Conservation (phyloP, 768 basidiomycete species). For the Tylopilus felleus region DNA sequence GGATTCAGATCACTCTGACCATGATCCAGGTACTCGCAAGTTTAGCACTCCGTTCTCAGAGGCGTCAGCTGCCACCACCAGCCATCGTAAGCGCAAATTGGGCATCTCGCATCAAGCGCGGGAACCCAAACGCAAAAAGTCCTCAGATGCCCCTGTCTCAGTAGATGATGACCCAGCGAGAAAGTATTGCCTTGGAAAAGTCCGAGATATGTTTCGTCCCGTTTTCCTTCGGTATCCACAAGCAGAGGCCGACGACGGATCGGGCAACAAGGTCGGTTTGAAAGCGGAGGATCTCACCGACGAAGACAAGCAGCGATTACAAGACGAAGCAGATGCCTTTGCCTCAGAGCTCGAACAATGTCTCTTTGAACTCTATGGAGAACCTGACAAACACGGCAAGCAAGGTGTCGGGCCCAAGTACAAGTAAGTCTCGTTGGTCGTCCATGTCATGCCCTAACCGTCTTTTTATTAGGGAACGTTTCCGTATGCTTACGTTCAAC, state of each 20-base stretch:
- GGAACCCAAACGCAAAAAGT: constrained; percentile 47
- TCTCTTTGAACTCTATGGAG: constrained; percentile 72
- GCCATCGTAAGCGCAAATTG: constrained; percentile 54
- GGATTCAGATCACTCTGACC: constrained; percentile 44
- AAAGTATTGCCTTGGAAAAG: constrained; percentile 76
- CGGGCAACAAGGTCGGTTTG: constrained; percentile 37
- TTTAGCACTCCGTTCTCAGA: constrained; percentile 17
- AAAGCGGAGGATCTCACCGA: constrained; percentile 53
- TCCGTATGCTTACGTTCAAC: constrained; percentile 88
- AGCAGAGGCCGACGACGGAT: constrained; percentile 36
- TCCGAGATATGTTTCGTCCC: constrained; percentile 66
- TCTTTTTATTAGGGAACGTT: constrained; percentile 64
- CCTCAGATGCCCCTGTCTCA: constrained; percentile 36
- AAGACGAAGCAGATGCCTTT: constrained; percentile 59
- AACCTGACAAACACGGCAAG: constrained; percentile 68
- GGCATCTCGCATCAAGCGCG: constrained; percentile 35
- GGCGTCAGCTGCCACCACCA: constrained; percentile 19
- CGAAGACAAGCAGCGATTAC: constrained; percentile 54
- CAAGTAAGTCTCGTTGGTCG: constrained; percentile 51
- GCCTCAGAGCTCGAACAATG: constrained; percentile 71
- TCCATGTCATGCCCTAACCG: constrained; percentile 2
- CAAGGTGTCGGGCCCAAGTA: constrained; percentile 70
- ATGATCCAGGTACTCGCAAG: constrained; percentile 13
- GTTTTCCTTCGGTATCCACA: constrained; percentile 73
- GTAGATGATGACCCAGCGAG: constrained; percentile 66